phyloP scores from a whole-genome alignment of 306 rosid genomes.

The Biancaea sappan region DNA sequence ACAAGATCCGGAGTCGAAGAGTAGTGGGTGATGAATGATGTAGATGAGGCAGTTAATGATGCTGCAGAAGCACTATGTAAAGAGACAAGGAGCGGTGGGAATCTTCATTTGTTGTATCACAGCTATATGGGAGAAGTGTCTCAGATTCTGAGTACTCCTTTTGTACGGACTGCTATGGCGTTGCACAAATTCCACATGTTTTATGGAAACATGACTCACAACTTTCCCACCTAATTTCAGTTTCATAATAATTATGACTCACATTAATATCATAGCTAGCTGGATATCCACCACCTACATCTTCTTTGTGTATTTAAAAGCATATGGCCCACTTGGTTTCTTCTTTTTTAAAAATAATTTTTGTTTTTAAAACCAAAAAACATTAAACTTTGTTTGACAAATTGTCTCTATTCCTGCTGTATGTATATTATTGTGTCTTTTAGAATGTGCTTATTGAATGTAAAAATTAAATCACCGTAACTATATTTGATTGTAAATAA shows the following conservation, averaged over 20 bases:
- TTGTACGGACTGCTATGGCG: neutral
- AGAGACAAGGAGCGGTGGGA: neutral
- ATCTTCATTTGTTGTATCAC: neutral
- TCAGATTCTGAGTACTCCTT: neutral
- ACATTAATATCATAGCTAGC: slow-evolving; percentile 7
- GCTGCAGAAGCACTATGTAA: neutral
- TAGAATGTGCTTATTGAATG: too few relatives aligned
- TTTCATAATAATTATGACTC: neutral
- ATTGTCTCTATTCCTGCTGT: too few relatives aligned
- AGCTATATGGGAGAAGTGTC: neutral
- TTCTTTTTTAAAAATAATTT: too few relatives aligned
- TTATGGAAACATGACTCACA: neutral
- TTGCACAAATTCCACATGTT: neutral
- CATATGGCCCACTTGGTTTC: too few relatives aligned
- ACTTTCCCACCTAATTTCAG: slow-evolving; percentile 3
- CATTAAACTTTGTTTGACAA: too few relatives aligned
- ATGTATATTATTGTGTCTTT: too few relatives aligned
- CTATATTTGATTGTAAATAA: too few relatives aligned
- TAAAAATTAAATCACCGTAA: too few relatives aligned
- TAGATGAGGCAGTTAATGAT: neutral
- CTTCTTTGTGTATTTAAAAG: too few relatives aligned
- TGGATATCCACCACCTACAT: too few relatives aligned
- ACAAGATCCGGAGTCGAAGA: too few relatives aligned
- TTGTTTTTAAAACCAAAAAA: too few relatives aligned
- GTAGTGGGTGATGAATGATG: neutral